Conservation (phyloP, 106 monocot species). For the Dendrobium nobile region DNA sequence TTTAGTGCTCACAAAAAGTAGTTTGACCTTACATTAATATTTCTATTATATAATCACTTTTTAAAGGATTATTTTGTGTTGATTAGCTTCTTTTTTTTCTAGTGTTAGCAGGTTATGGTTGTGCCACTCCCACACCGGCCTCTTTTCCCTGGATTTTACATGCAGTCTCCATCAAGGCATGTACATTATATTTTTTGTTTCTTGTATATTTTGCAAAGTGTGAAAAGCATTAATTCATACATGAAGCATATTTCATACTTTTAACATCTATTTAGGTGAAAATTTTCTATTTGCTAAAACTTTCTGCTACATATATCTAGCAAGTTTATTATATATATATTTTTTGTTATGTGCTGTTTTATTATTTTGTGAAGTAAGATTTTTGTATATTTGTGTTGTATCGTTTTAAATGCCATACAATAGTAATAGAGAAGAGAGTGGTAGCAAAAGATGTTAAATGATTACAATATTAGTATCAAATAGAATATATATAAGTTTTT, state of each 20-base stretch:
- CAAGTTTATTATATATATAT: too few relatives aligned
- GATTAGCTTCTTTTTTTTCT: not conserved
- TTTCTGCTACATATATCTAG: too few relatives aligned
- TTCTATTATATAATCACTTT: not conserved
- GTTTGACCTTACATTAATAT: not conserved
- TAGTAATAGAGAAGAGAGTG: too few relatives aligned
- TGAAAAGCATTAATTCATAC: not conserved
- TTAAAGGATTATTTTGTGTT: not conserved
- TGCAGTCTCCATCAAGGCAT: conserved; percentile 83
- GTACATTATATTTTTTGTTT: not conserved
- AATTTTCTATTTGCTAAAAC: too few relatives aligned
- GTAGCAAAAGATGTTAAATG: too few relatives aligned
- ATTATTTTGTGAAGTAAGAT: too few relatives aligned
- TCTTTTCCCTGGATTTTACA: conserved; percentile 91
- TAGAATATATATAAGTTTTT: too few relatives aligned
- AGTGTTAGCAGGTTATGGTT: conserved; percentile 60
- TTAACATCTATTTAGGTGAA: too few relatives aligned
- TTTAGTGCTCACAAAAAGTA: not conserved
- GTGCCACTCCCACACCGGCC: conserved; percentile 80
- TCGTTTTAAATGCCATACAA: too few relatives aligned
- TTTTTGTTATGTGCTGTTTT: too few relatives aligned
- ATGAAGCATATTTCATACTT: not conserved
- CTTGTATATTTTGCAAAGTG: not conserved
- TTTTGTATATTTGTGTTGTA: too few relatives aligned
- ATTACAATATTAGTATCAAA: too few relatives aligned